Conservation (phyloP, 1,284 basidiomycete genomes). For the Rhodofomes roseus region DNA sequence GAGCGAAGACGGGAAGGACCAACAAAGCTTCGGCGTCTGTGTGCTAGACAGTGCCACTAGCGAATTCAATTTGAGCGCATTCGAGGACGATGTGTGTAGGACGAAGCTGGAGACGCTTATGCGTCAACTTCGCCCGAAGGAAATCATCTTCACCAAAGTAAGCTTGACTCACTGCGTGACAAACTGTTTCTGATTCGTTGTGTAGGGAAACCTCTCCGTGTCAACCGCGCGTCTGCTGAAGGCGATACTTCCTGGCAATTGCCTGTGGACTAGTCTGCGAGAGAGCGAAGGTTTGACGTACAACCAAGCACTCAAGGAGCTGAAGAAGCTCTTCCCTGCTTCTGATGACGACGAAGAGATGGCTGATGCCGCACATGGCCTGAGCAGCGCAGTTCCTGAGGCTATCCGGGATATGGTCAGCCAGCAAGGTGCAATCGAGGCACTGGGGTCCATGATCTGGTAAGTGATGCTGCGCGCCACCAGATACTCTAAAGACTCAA, state of each 20-base stretch:
- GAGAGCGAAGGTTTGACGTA: slow-evolving; percentile 79
- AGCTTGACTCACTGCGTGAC: background rate
- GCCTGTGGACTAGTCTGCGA: slow-evolving; percentile 85
- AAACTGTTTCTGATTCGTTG: background rate
- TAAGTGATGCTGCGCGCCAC: slow-evolving; percentile 24
- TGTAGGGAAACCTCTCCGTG: slow-evolving; percentile 79
- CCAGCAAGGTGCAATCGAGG: slow-evolving; percentile 69
- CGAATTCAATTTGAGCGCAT: slow-evolving; percentile 89
- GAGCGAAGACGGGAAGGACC: slow-evolving; percentile 39
- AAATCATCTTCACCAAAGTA: slow-evolving; percentile 90
- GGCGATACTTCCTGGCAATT: slow-evolving; percentile 70
- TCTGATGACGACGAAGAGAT: slow-evolving; percentile 43
- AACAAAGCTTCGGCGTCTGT: slow-evolving; percentile 82
- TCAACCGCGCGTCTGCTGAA: slow-evolving; percentile 80
- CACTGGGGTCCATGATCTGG: slow-evolving; percentile 90
- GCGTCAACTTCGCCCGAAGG: slow-evolving; percentile 90
- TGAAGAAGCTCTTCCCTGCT: slow-evolving; percentile 66
- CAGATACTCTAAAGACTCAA: background rate
- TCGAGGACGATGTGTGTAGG: slow-evolving; percentile 90
- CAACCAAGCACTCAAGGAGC: slow-evolving; percentile 67
- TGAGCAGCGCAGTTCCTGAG: slow-evolving; percentile 61
- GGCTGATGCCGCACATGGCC: slow-evolving; percentile 33
- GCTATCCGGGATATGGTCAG: slow-evolving; percentile 72
- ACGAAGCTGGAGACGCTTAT: slow-evolving; percentile 94
- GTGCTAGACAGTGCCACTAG: slow-evolving; percentile 96